Base-by-base conservation (phyloP, 2,329 filamentous ascomycete genomes). In the Periconia macrospinosa region DNA sequence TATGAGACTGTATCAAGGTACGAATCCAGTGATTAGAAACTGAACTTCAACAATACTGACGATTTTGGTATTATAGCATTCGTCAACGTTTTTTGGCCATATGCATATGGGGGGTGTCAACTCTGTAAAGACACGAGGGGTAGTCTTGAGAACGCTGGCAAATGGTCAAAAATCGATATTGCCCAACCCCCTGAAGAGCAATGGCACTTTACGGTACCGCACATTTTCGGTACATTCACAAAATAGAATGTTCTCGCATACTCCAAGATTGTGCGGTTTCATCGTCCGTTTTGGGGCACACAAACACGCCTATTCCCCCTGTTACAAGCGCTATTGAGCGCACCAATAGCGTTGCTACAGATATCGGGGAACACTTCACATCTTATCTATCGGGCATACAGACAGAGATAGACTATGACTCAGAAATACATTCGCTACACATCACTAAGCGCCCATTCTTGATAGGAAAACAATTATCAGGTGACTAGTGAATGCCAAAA, bases 1-100 rank as follows among this genome's bases (percentile, higher is more conserved):
- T 1, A 62, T 62, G 55, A 55, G 48, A 30, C n/a, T 60, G 6
- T 62, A 62, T 41, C 59, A 62, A 54, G 50, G 59, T 62, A 56
- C 11, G 59, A 41, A 41, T 13, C 6, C 11, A 37, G 15, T 6
- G 19, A 7, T 41, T 9, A 14, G 2, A 30, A 51, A 7, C 19
- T 30, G 9, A 23, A 18, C 8, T 47, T 41, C 18, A 42, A 27
- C 8, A 27, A 27, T 27, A 27, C 23, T 27, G 23, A 27, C 23
- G 5, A 27, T 27, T 27, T 27, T 8, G 23, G 23, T 27, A 33
- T 17, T 13, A 20, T 19, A 59, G 58, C 41, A 20, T 52, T 58
- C 15, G 55, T 60, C 46, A 62, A 62, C 49, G 2, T 58, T 1
- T 62, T 62, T 33, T 62, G 59, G 59, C 59, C 59, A 15, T 47